Conservation (phyloP, 148 eudicot species). For the Cornus kousa region DNA sequence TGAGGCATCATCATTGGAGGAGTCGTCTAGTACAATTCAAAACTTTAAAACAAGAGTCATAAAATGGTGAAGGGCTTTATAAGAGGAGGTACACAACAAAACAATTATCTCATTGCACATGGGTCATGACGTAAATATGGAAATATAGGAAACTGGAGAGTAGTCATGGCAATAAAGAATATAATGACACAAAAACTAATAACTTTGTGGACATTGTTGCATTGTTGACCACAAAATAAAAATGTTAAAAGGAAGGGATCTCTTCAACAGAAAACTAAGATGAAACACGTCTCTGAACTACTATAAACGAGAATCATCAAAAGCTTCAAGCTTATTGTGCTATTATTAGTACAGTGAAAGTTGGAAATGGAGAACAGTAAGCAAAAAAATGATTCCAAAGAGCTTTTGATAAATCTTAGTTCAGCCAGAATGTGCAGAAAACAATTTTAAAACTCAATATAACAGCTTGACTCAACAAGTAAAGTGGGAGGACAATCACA, state of each 20-base stretch:
- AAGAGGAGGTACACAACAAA: background rate
- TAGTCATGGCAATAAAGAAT: background rate
- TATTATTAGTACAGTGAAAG: background rate
- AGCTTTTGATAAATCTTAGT: background rate
- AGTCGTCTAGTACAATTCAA: background rate
- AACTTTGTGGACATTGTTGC: background rate
- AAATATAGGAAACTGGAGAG: no score
- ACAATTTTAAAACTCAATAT: no score
- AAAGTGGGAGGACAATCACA: background rate
- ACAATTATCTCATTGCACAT: background rate
- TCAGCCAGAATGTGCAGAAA: background rate
- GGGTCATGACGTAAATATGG: background rate
- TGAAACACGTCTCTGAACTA: background rate
- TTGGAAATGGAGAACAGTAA: background rate
- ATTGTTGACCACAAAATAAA: background rate
- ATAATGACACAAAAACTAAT: background rate
- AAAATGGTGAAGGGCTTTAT: background rate
- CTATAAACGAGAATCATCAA: background rate
- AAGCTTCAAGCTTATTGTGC: background rate
- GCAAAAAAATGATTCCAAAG: background rate
- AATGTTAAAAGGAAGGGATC: background rate
- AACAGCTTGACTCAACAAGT: background rate
- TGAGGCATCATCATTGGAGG: background rate
- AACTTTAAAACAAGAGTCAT: no score
- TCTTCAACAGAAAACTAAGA: background rate